phyloP scores from a whole-genome alignment of 2,329 filamentous ascomycete genomes.

The Sordariomycetes sp. region DNA sequence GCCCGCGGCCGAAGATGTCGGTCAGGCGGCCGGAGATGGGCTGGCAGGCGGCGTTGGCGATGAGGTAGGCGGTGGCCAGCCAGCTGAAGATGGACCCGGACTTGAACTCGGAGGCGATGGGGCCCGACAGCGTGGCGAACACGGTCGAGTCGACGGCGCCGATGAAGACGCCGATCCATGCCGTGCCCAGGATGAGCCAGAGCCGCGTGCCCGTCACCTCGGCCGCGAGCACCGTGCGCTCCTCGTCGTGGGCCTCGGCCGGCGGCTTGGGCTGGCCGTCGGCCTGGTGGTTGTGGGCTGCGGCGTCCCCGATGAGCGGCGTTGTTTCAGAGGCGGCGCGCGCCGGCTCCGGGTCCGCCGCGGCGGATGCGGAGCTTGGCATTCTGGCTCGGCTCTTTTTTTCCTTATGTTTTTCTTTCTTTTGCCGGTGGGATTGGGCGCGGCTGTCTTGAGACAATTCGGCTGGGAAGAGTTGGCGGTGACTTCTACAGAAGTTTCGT shows the following conservation, averaged over 20 bases:
- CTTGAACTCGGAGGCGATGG: slow-evolving; percentile 72
- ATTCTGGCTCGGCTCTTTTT: background rate
- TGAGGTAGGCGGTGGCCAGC: slow-evolving; percentile 80
- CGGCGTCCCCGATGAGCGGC: background rate
- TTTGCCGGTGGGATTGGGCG: too few relatives aligned
- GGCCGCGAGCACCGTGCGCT: slow-evolving; percentile 35
- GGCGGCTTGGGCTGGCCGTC: background rate
- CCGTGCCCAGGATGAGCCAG: slow-evolving; percentile 40
- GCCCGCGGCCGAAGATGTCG: slow-evolving; percentile 75
- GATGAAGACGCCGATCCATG: slow-evolving; percentile 52
- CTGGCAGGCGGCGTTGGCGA: slow-evolving; percentile 79
- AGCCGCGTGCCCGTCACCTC: slow-evolving; percentile 37
- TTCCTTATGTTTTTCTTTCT: too few relatives aligned
- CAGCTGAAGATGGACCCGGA: slow-evolving; percentile 55
- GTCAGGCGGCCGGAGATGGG: slow-evolving; percentile 78
- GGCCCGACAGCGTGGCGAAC: slow-evolving; percentile 73
- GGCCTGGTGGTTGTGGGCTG: background rate
- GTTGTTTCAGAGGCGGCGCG: background rate
- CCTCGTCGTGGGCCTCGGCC: slow-evolving; percentile 19
- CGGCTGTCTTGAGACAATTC: too few relatives aligned
- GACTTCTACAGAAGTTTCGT: too few relatives aligned
- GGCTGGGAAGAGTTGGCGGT: too few relatives aligned
- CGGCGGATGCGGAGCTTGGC: background rate
- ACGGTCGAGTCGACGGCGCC: slow-evolving; percentile 67
- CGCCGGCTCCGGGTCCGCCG: background rate